Evolutionary conservation across 2,329 filamentous ascomycete genomes (phyloP).

Genomic region (Mycocentrospora acerina): DNA sequence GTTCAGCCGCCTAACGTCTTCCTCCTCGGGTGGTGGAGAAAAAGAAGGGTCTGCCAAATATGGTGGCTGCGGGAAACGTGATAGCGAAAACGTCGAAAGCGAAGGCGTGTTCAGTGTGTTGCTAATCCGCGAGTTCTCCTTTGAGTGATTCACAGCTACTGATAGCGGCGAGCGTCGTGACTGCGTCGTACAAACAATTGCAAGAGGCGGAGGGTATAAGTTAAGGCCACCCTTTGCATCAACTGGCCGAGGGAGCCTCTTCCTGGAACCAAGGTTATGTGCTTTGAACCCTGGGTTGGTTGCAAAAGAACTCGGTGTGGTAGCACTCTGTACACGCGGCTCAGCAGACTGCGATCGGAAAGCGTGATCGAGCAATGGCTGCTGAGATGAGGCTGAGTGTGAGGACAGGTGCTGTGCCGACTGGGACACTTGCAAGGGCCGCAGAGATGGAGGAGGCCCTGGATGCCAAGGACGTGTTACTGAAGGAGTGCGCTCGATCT

Average conservation of each 20-base stretch:
- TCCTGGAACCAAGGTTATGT: constrained; percentile 37
- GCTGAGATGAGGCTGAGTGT: constrained; percentile 19
- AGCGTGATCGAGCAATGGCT: constrained; percentile 16
- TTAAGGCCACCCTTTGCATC: constrained; percentile 8
- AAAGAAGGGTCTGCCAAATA: constrained; percentile 19
- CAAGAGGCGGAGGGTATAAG: constrained; percentile 11
- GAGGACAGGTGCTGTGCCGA: constrained; percentile 30
- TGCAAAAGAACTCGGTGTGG: constrained; percentile 17
- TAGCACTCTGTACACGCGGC: constrained; percentile 19
- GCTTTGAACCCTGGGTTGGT: constrained; percentile 19
- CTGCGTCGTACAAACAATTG: constrained; percentile 17
- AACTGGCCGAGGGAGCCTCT: constrained; percentile 37
- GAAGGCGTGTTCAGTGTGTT: constrained; percentile 13
- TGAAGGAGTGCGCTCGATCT: constrained; percentile 31
- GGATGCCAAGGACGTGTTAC: constrained; percentile 10
- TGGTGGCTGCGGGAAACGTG: constrained; percentile 40
- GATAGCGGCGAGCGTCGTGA: constrained; percentile 20
- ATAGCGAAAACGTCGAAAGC: constrained; percentile 37
- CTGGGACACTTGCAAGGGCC: constrained; percentile 30
- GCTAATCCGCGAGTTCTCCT: constrained; percentile 19
- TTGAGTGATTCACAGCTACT: constrained; percentile 19
- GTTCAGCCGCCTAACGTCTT: constrained; percentile 20
- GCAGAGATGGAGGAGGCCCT: constrained; percentile 15
- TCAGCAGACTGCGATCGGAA: constrained; percentile 33
- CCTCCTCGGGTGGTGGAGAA: constrained; percentile 23